A percentile compares a stretch with the other conserved stretches of the same genome.
Conservation (phyloP, 345 rosid genomes). For the Schrenkiella parvula region DNA sequence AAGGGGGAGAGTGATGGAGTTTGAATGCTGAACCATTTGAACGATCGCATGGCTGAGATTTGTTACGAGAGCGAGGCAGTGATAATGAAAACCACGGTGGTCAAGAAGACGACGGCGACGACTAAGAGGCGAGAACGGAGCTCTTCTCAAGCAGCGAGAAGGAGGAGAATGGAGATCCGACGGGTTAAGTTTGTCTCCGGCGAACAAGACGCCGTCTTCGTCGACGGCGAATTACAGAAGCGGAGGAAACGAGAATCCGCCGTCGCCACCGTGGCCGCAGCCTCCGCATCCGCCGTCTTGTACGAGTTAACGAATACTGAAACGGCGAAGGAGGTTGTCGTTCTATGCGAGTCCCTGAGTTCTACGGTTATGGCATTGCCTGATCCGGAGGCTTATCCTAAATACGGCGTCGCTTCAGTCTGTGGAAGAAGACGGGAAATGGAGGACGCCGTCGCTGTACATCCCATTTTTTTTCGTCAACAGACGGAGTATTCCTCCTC, state of each 20-base stretch:
- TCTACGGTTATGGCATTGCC: conserved; percentile 29
- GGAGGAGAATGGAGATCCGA: conserved; percentile 73
- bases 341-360: conserved; percentile 23
- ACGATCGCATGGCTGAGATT: conserved; percentile 57
- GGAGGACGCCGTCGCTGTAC: conserved; percentile 78
- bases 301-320: background rate
- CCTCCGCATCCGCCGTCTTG: conserved; percentile 11
- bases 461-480: conserved; percentile 40
- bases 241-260: conserved; percentile 36
- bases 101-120: conserved; percentile 38
- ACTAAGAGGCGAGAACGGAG: conserved; percentile 33
- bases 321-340: conserved; percentile 23
- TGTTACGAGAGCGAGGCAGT: conserved; percentile 38
- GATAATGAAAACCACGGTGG: conserved; percentile 26
- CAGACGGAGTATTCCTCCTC: background rate
- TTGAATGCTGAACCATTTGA: background rate
- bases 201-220: conserved; percentile 15
- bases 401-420: conserved; percentile 67
- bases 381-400: conserved; percentile 33
- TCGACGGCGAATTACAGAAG: conserved; percentile 28
- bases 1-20: conserved; percentile 26
- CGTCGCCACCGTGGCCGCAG: background rate
- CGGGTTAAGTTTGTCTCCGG: conserved; percentile 46
- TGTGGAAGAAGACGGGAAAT: conserved; percentile 84
- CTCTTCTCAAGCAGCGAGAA: conserved; percentile 51